phyloP scores from a whole-genome alignment of 106 monocot species.

The Dioscorea dumetorum region DNA sequence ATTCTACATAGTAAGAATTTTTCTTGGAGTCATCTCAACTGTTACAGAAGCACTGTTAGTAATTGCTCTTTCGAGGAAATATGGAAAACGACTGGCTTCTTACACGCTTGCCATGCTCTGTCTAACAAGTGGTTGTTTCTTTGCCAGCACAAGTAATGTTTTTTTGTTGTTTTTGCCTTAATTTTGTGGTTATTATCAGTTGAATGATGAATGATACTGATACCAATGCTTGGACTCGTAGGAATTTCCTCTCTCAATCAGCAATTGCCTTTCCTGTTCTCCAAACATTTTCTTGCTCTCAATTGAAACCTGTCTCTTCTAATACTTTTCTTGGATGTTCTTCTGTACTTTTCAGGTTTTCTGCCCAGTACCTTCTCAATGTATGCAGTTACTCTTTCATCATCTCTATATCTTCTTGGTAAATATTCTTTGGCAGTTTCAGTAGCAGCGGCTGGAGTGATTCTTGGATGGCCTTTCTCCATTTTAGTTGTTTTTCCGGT shows the following conservation, averaged over 20 bases:
- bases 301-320: not conserved
- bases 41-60: constrained; percentile 70
- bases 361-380: constrained; percentile 96
- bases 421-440: constrained; percentile 78
- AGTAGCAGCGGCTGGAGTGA: constrained; percentile 79
- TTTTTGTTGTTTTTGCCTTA: not conserved
- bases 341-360: constrained; percentile 60
- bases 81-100: constrained; percentile 76
- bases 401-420: constrained; percentile 80
- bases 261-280: no score
- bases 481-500: constrained; percentile 75
- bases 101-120: constrained; percentile 93
- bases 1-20: constrained; percentile 81
- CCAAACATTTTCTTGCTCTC: not conserved
- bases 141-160: constrained; percentile 93
- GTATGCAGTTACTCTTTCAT: constrained; percentile 93
- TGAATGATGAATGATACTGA: no score
- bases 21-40: constrained; percentile 89
- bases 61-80: constrained; percentile 86
- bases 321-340: not conserved
- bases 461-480: constrained; percentile 98
- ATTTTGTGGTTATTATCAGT: no score
- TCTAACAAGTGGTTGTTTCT: constrained; percentile 97
- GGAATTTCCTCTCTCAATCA: not conserved
- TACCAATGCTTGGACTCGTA: no score